Conservation (phyloP, 2,329 filamentous ascomycete genomes). For the Diplodia sapinea region DNA sequence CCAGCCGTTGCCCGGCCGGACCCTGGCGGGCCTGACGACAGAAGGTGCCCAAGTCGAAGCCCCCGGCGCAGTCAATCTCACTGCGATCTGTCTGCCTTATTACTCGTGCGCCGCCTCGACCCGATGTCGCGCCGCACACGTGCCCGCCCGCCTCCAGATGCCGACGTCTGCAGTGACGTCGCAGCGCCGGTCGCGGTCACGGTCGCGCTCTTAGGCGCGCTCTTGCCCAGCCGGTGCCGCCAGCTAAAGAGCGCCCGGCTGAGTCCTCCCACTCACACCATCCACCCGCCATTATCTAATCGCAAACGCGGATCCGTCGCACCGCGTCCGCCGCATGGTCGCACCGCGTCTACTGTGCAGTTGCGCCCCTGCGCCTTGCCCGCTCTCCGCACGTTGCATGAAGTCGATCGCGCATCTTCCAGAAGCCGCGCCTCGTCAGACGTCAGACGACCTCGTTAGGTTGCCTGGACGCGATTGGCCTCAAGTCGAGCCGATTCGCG, state of each 20-base stretch:
- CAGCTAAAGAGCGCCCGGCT: conserved; percentile 5
- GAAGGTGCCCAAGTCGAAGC: not conserved
- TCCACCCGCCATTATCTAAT: conserved; percentile 30
- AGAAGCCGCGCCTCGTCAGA: conserved; percentile 5
- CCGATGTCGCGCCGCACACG: conserved; percentile 23
- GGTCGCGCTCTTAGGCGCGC: not conserved
- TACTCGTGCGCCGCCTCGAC: conserved; percentile 16
- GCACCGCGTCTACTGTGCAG: conserved; percentile 26
- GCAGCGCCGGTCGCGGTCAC: not conserved
- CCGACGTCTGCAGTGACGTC: not conserved
- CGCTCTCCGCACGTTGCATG: conserved; percentile 3
- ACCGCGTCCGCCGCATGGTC: conserved; percentile 17
- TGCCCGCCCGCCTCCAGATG: conserved; percentile 5
- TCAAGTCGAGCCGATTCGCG: conserved; percentile 3
- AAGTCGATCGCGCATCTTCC: conserved; percentile 7
- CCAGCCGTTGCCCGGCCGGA: conserved; percentile 3
- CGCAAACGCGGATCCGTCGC: conserved; percentile 24
- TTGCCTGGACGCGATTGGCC: not conserved
- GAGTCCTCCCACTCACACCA: conserved; percentile 23
- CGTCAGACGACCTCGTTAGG: conserved; percentile 1
- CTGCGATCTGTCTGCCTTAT: conserved; percentile 27
- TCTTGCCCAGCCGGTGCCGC: not conserved
- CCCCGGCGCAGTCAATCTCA: conserved; percentile 25
- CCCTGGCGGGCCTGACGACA: conserved; percentile 19
- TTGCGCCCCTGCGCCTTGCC: conserved; percentile 28